Evolutionary conservation across 2,329 filamentous ascomycete species (phyloP), one percentile per base, ranked within the genome.

Genomic region (Massarina eburnea): DNA sequence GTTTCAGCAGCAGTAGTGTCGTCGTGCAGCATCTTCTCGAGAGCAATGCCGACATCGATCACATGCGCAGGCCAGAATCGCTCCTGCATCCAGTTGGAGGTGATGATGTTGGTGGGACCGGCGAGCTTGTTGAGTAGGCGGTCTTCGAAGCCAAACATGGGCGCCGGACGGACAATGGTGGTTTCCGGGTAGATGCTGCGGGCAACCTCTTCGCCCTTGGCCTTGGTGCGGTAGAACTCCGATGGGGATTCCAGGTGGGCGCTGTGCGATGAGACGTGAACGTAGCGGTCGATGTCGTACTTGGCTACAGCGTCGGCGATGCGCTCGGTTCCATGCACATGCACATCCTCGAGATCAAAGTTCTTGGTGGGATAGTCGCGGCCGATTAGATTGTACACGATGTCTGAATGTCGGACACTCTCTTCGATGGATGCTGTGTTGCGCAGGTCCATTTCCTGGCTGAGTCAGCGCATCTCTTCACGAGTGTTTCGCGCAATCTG

Each of bases 311-410:
- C 91, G 68, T 96, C 90, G 40, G 83, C 89, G 62, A 99, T 99
- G 58, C 94, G 86, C 76, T 95, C 88, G 15, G 88, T 86, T 52
- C 92, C 91, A 71, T 96, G 91, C 30, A 97, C 83, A 64, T 99
- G 91, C 33, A 97, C 91, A 69, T 97, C 92, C 61, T 89, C 86
- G 50, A 96, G 80, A 45, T 86, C 83, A 73, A 96, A 99, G 80
- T 99, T 99, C 89, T 99, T 99, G 61, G 94, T 99, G 55, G 92
- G 89, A 71, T 97, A 97, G 72, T 92, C 88, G 54, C 92, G 88
- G 55, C 94, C 94, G 65, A 96, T 81, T 61, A 99, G 79, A 75
- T 99, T 99, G 80, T 95, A 96, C 55, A 99, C 94, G 52, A 96
- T 88, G 69, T 99, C 94, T 33, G 92, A 97, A 73, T 99, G 94